These are phyloP conservation scores for Fennellomyces sp. DNA, from an alignment of 371 early-diverging fungal genomes.

Conservation along the genomic window DNA sequence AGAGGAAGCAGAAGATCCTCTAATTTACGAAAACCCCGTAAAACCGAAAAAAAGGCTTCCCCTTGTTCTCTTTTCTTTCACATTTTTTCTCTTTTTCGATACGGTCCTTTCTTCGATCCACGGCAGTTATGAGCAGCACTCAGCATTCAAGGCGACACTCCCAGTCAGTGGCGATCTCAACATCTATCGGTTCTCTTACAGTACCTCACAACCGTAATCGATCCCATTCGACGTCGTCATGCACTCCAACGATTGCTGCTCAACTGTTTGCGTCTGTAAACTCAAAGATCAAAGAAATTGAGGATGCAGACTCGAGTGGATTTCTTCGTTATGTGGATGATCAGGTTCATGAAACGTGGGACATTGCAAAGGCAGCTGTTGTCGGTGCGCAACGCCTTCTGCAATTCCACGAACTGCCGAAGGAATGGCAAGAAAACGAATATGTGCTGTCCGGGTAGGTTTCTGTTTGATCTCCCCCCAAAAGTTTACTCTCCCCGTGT, in stretches of 20 bases:
- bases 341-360: slow-evolving; percentile 53
- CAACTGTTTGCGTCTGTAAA: slow-evolving; percentile 45
- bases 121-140: slow-evolving; percentile 1
- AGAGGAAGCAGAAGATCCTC: not conserved
- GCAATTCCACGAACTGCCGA: slow-evolving; percentile 63
- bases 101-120: slow-evolving; percentile 1
- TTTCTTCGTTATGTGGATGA: slow-evolving; percentile 45
- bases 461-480: slow-evolving; percentile 2
- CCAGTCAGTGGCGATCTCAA: slow-evolving; percentile 15
- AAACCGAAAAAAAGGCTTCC: not conserved
- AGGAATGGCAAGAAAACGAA: slow-evolving; percentile 71
- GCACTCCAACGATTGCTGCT: slow-evolving; percentile 32
- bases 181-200: slow-evolving; percentile 13
- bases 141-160: slow-evolving; percentile 23
- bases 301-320: slow-evolving; percentile 32
- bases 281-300: slow-evolving; percentile 33
- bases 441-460: slow-evolving; percentile 62
- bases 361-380: slow-evolving; percentile 56
- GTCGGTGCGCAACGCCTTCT: slow-evolving; percentile 63
- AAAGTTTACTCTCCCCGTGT: not conserved
- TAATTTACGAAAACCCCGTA: not conserved
- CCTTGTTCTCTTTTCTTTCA: slow-evolving; percentile 4
- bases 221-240: slow-evolving; percentile 22
- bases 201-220: slow-evolving; percentile 18
- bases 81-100: slow-evolving; percentile 4